Evolutionary conservation across 2,329 filamentous ascomycete genomes (phyloP), one percentile per base, ranked within the genome.

Genomic region (Aureobasidium sp.): DNA sequence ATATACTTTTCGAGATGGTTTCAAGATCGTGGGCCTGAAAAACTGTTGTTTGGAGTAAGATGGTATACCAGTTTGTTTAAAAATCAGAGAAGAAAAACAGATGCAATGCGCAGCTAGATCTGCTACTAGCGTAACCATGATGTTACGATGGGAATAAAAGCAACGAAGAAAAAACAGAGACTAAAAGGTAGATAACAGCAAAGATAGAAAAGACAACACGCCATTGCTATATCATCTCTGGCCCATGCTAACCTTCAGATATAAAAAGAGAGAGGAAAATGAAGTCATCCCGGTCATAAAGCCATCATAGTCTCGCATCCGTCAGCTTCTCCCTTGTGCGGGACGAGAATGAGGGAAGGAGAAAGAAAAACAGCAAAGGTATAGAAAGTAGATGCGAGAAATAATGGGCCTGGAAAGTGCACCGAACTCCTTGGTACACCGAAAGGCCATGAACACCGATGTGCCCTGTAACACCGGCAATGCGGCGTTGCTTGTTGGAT

Each of bases 221-320:
- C 54, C 40, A 38, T 57, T 57, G 54, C 54, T 57, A 57, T 57
- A 57, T 57, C 54, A 49, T 49, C 55, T 47, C 33, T 47, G 55
- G 43, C 31, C 51, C 43, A 58, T 58, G 55, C 55, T 58, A 58
- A 58, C 42, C 55, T 33, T 58, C 55, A 38, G 7, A 58, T 47
- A 49, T 49, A 58, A 57, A 33, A 49, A 42, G 25, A 40, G 42
- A 43, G 43, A 49, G 19, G 55, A 46, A 42, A 57, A 35, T 31
- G 21, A 49, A 37, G 55, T 58, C 55, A 31, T 58, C 55, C 55
- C 55, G 53, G 43, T 58, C 55, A 58, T 58, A 49, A 57, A 58
- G 55, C 55, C 55, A 49, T 58, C 42, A 58, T 58, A 40, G 35
- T 47, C 55, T 58, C 43, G 19, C 23, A 13, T 33, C 25, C 42